phyloP scores from a whole-genome alignment of 2,329 filamentous ascomycete genomes.

The Fusarium domesticum region DNA sequence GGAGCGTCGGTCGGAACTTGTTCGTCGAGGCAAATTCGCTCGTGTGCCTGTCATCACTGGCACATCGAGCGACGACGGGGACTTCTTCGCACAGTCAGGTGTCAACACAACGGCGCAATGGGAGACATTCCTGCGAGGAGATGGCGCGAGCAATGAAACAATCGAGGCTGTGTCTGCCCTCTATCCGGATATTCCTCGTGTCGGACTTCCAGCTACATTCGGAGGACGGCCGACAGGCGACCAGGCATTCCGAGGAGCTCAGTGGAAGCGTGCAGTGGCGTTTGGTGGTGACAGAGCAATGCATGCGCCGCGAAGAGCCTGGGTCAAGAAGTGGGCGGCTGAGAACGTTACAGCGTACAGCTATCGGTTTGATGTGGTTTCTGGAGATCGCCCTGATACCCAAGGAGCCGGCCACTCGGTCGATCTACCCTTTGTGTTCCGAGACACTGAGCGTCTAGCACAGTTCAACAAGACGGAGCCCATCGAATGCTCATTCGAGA shows the following conservation, averaged over 20 bases:
- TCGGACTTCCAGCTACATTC: slow-evolving; percentile 7
- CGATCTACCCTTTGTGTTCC: slow-evolving; percentile 12
- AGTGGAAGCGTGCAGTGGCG: slow-evolving; percentile 14
- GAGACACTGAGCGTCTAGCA: slow-evolving; percentile 3
- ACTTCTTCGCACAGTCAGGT: slow-evolving; percentile 11
- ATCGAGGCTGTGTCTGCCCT: slow-evolving; percentile 8
- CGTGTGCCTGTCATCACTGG: slow-evolving; percentile 10
- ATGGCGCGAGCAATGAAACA: slow-evolving; percentile 5
- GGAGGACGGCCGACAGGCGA: slow-evolving; percentile 3
- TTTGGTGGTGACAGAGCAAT: slow-evolving; percentile 16
- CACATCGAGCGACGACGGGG: slow-evolving; percentile 5
- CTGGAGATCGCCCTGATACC: slow-evolving; percentile 5
- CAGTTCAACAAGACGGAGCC: slow-evolving; percentile 8
- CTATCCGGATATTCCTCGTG: slow-evolving; percentile 12
- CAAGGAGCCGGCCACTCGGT: slow-evolving; percentile 14
- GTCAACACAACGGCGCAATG: slow-evolving; percentile 14
- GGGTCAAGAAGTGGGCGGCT: slow-evolving; percentile 10
- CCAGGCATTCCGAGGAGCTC: slow-evolving; percentile 5
- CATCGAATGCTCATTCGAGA: slow-evolving; percentile 1
- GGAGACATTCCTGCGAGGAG: slow-evolving; percentile 8
- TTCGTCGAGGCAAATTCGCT: slow-evolving; percentile 11
- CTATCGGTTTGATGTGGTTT: slow-evolving; percentile 15
- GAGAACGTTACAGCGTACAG: slow-evolving; percentile 8
- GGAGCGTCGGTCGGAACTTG: slow-evolving; percentile 7
- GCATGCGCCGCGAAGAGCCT: slow-evolving; percentile 12